Evolutionary conservation across 2,329 filamentous ascomycete species (phyloP).

Genomic region (Cryphonectria carpinicola): DNA sequence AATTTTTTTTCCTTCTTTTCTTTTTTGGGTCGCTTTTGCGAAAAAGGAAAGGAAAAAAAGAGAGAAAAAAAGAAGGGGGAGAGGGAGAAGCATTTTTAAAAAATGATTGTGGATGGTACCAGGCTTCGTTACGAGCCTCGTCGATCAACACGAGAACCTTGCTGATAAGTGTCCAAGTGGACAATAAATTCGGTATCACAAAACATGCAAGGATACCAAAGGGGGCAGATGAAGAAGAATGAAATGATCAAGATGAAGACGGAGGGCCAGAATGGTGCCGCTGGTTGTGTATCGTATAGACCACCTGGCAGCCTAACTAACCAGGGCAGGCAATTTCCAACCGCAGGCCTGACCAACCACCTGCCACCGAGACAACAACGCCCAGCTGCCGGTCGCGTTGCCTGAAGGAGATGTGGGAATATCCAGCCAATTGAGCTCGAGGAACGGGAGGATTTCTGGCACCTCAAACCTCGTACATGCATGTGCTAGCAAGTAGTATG

Average conservation of each 20-base stretch:
- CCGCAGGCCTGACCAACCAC: neutral
- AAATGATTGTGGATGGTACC: neutral
- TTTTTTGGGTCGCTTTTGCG: neutral
- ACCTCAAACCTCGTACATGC: conserved; percentile 10
- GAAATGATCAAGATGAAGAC: neutral
- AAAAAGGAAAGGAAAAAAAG: too few species aligned
- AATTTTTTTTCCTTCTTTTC: too few species aligned
- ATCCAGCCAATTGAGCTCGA: conserved; percentile 2
- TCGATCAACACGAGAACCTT: conserved; percentile 21
- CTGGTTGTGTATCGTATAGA: neutral
- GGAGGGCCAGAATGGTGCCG: neutral
- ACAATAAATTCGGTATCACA: neutral
- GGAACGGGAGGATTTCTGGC: conserved; percentile 4
- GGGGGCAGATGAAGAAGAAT: neutral
- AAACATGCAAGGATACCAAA: neutral
- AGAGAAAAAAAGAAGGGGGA: neutral
- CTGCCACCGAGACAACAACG: neutral
- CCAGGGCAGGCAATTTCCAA: neutral
- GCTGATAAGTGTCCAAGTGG: conserved; percentile 11
- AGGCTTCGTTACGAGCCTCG: neutral
- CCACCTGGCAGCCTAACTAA: neutral
- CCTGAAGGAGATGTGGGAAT: neutral
- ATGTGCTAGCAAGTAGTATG: conserved; percentile 8
- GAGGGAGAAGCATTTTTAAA: neutral
- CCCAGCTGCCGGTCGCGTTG: neutral